Evolutionary conservation across 371 early-diverging fungal species (phyloP), one percentile per base, ranked within the genome.

Genomic region (Batkoa obscura): DNA sequence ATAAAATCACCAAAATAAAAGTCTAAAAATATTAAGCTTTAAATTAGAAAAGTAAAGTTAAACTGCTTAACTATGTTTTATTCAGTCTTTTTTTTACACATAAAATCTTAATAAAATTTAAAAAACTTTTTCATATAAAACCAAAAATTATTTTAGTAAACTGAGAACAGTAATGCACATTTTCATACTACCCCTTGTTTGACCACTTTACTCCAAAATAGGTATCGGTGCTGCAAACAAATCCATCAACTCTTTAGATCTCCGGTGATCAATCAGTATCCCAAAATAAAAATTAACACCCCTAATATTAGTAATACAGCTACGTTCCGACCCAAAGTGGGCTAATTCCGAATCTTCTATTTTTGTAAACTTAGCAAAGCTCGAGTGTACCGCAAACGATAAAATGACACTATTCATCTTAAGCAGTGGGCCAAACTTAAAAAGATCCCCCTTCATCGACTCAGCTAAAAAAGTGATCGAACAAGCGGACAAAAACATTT

Each of bases 371-470:
- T 53, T 35, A 10, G 30, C 41, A 39, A 39, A n/a, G 39, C 9
- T 34, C 23, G 5, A 38, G 38, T 38, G 31, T 15, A 39, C 53
- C 5, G 15, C 6, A 53, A 38, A 53, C 2, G 53, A 36, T 31
- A 53, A 6, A 3, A 53, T 10, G 13, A 53, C 9, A 4, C 10
- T 37, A 32, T 53, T 53, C 34, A 35, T 15, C 8, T 35, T 53
- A 15, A 53, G 53, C 15, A 53, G 41, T n/a, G 53, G 53, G n/a
- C 53, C 53, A 30, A 37, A 53, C 15, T 10, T 35, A 39, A 53
- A 53, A 15, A 15, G 39, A 9, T 53, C 38, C 3, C 8, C 8
- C 2, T 53, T 9, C 8, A 53, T 9, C 2, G 9, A 8, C 3
- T 53, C 53, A 3, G 39, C 9, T 15, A 53, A 9, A 31, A 39